Conservation (phyloP, 1,284 basidiomycete species). For the Naganishia sp. region DNA sequence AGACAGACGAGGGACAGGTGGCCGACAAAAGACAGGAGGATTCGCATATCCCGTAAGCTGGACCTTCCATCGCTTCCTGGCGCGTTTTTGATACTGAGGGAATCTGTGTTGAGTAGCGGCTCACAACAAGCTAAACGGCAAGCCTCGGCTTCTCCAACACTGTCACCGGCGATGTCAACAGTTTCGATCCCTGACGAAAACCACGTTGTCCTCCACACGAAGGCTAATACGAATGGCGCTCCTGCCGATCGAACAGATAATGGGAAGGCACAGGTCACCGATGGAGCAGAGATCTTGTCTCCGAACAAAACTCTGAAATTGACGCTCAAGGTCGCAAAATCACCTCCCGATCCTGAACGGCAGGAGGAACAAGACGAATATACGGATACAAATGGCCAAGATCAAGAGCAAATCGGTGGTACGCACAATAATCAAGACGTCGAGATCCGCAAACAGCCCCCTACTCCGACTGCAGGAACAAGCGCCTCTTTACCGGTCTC, state of each 20-base stretch:
- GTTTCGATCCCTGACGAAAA: background rate
- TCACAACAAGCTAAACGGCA: too few relatives aligned
- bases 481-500: background rate
- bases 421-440: background rate
- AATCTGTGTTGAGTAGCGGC: too few relatives aligned
- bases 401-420: background rate
- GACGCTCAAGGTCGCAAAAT: constrained; percentile 19
- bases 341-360: background rate
- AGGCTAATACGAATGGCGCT: background rate
- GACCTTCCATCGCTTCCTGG: too few relatives aligned
- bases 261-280: background rate
- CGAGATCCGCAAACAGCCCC: background rate
- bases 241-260: background rate
- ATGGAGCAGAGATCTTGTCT: constrained; percentile 2
- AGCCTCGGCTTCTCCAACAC: constrained; percentile 5
- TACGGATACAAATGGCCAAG: background rate
- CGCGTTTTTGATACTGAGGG: background rate
- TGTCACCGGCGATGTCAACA: constrained; percentile 16
- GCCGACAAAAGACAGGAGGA: background rate
- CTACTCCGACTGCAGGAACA: background rate
- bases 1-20: too few relatives aligned
- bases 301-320: constrained; percentile 21
- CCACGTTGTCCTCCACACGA: background rate
- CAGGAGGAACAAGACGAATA: constrained; percentile 3
- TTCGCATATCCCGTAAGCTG: background rate